These are phyloP conservation scores for Ophiostoma himal-ulmi DNA, from an alignment of 2,329 filamentous ascomycete species.

Conservation along the genomic window DNA sequence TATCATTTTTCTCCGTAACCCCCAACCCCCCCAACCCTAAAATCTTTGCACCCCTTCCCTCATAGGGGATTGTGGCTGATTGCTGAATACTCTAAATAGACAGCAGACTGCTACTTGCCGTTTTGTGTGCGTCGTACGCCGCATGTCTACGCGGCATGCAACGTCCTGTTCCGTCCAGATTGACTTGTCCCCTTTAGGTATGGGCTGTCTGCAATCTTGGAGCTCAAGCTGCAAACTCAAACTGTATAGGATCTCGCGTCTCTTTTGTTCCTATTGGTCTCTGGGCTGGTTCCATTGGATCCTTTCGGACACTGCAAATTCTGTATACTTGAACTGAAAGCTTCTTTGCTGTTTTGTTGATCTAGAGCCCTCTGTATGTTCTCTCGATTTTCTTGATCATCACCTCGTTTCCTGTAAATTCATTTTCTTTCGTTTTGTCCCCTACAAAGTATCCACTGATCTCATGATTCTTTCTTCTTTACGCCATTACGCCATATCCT, in stretches of 20 bases:
- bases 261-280: background rate
- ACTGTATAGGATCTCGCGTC: background rate
- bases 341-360: background rate
- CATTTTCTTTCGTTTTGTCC: background rate
- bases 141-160: background rate
- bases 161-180: background rate
- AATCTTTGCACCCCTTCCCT: background rate
- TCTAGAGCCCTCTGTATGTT: background rate
- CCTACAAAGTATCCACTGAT: background rate
- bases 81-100: background rate
- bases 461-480: background rate
- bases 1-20: background rate
- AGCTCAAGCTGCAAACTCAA: background rate
- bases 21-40: background rate
- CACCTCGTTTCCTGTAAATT: background rate
- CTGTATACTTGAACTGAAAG: background rate
- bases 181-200: background rate
- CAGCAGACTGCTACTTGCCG: background rate
- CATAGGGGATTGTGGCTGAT: background rate
- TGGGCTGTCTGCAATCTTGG: background rate
- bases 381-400: background rate
- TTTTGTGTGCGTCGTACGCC: conserved; percentile 2
- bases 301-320: background rate
- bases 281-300: background rate
- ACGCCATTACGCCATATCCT: conserved; percentile 5